Evolutionary conservation across 2,329 filamentous ascomycete genomes (phyloP), one percentile per base, ranked within the genome.

Genomic region (Corinectria fuckeliana): DNA sequence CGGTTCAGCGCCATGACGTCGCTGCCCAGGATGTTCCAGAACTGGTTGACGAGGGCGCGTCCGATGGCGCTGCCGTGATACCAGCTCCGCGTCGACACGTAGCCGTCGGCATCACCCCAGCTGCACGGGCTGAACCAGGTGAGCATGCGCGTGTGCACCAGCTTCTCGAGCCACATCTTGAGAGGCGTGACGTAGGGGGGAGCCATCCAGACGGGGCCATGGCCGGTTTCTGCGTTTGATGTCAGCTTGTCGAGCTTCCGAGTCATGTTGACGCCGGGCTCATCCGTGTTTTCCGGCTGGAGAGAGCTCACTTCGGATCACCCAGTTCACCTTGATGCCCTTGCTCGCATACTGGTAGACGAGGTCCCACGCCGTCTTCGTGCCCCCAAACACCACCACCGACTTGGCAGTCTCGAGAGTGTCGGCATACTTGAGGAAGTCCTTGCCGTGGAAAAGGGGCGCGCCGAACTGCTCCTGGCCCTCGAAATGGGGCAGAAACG

Each of bases 121-220:
- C 85, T 81, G 66, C 87, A 90, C 0, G 89, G 88, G 44, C 81
- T 85, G 71, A 91, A 84, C 83, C 86, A 90, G 2, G 83, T 86
- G 52, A 91, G 73, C 60, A 88, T 81, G 0, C 88, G 83, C 1
- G 83, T 70, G 53, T 69, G 71, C 2, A 68, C 65, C 1, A 91
- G 77, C 65, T 85, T 84, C 71, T 91, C 88, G 3, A 90, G 75
- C 77, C 82, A 83, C 50, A 79, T 81, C 72, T 86, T 86, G 30
- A 88, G 69, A 0, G 86, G 86, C 1, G 87, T 89, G 14, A 90
- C 85, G 60, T 84, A 85, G 2, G 81, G 74, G 3, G 83, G 82
- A 3, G 82, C 74, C 71, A 88, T 78, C 77, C 76, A 88, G 0
- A 79, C 76, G 0, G 86, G 85, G 0, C 86, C 85, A 50, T 82